Base-by-base conservation (phyloP, 768 basidiomycete species). In the Pholiota microspora region DNA sequence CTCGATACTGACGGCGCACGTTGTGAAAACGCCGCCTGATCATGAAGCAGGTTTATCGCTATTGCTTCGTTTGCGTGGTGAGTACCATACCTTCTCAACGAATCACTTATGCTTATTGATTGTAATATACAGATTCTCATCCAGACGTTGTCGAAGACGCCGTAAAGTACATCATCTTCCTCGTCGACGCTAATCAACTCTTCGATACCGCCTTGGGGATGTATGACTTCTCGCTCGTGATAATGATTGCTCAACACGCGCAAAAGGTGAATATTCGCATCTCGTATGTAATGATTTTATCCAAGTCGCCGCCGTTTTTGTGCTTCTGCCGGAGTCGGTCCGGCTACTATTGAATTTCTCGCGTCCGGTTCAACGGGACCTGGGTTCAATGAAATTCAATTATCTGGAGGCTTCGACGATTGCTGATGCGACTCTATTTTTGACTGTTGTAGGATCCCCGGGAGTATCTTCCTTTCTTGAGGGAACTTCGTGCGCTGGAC, bases 141-240 rank as follows among this genome's bases (percentile, higher is more conserved):
- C 83, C 89, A 0, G 78, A 83, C 24, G 69, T 94, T 2, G 92
- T 97, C 12, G 95, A 99, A 65, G 95, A 98, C 55, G 97, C 97
- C 5, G 90, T 98, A 63, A 98, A 95, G 67, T 99, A 98, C 65
- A 88, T 98, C 67, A 98, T 98, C 68, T 99, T 98, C 78, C 82
- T 99, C 28, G 92, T 94, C 16, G 93, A 98, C 61, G 94, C 94
- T 0, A 85, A 98, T 62, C 78, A 79, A 42, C 79, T 99, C 3
- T 98, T 96, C 72, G 86, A 98, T 67, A 89, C 91, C 9, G 97
- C 97, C 1, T 80, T 99, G 28, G 97, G 97, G 16, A 98, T 98
- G 94, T 99, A 99, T 65, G 94, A 99, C 70, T 98, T 98, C 73
- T 86, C 91, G 25, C 76, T 99, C 15, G 96, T 98, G 6, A 75